Evolutionary conservation across 2,329 filamentous ascomycete species (phyloP), one percentile per base, ranked within the genome.

Genomic region (Annulohypoxylon truncatum): DNA sequence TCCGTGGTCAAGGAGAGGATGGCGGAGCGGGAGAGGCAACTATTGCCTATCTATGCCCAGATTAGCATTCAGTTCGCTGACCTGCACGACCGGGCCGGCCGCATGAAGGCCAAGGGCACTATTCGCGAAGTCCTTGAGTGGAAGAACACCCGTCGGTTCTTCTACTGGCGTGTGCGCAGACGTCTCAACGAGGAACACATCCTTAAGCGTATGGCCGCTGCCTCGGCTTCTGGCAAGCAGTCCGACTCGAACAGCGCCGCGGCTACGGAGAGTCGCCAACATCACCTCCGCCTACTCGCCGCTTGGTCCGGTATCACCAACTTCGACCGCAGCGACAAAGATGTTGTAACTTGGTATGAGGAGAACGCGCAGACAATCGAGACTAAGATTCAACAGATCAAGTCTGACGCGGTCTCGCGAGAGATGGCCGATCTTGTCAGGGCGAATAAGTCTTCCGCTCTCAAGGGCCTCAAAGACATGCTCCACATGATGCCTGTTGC

Each of bases 91-190:
- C 94, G 96, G 48, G 91, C 96, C 44, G 96, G 94, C 64, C 93
- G 96, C 82, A 99, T 99, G 96, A 89, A 97, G 84, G 96, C 96
- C 80, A 99, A 99, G 90, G 92, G 94, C 68, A 90, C 92, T 61
- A 97, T 99, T 75, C 93, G 96, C 69, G 88, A 92, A 74, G 83
- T 89, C 10, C 86, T 99, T 40, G 87, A 91, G 76, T 98, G 95
- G 96, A 85, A 88, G 78, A 92, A 97, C 74, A 90, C 95, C 8
- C 91, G 96, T 71, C 91, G 95, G 77, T 98, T 96, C 92, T 98
- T 99, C 87, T 99, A 98, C 91, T 99, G 96, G 96, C 95, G 96
- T 81, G 90, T 97, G 68, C 94, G 96, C 81, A 92, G 96, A 78
- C 90, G 96, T 82, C 87, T 99, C 78, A 98, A 96, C 81, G 96